A percentile compares a stretch with the other conserved stretches of the same genome.
Evolutionary conservation across 2,329 filamentous ascomycete genomes (phyloP).

Genomic region (Corniculantispora saksenae): DNA sequence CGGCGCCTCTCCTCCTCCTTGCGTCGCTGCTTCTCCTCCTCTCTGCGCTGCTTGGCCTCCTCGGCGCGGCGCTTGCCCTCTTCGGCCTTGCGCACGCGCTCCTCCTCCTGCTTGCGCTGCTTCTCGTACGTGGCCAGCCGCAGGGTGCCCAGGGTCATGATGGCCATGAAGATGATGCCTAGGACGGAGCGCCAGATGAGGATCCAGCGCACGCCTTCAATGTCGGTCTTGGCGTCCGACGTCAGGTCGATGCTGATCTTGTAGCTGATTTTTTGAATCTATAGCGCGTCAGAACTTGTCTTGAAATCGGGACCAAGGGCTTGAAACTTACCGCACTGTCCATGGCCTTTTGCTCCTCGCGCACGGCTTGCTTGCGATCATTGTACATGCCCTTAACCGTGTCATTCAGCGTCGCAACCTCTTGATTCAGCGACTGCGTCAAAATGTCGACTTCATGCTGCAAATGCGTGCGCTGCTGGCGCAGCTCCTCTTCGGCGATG

Average conservation of each 20-base stretch:
- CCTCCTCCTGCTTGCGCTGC: constrained; percentile 51
- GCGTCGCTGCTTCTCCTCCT: constrained; percentile 11
- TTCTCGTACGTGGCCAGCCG: constrained; percentile 60
- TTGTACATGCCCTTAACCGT: constrained; percentile 96
- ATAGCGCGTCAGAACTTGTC: neutral
- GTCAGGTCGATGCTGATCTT: constrained; percentile 90
- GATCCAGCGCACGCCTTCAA: constrained; percentile 90
- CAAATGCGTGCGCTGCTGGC: constrained; percentile 79
- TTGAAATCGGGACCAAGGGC: too few species aligned
- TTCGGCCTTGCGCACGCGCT: constrained; percentile 43
- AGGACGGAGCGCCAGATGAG: constrained; percentile 64
- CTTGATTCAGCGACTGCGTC: constrained; percentile 80
- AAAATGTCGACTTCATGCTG: constrained; percentile 96
- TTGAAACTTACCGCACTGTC: constrained; percentile 70
- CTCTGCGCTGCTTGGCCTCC: constrained; percentile 3
- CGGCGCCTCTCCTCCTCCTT: constrained; percentile 2
- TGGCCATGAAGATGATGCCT: constrained; percentile 66
- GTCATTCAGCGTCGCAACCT: constrained; percentile 79
- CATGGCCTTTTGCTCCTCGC: constrained; percentile 81
- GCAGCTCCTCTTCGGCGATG: constrained; percentile 75
- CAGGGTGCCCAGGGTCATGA: constrained; percentile 60
- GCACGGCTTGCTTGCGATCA: constrained; percentile 88
- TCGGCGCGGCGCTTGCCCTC: constrained; percentile 30
- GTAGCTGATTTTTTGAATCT: constrained; percentile 94
- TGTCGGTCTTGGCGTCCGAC: constrained; percentile 87